Conservation (phyloP, 163 green algal species). For the Chlamydomonas reinhardtii region DNA sequence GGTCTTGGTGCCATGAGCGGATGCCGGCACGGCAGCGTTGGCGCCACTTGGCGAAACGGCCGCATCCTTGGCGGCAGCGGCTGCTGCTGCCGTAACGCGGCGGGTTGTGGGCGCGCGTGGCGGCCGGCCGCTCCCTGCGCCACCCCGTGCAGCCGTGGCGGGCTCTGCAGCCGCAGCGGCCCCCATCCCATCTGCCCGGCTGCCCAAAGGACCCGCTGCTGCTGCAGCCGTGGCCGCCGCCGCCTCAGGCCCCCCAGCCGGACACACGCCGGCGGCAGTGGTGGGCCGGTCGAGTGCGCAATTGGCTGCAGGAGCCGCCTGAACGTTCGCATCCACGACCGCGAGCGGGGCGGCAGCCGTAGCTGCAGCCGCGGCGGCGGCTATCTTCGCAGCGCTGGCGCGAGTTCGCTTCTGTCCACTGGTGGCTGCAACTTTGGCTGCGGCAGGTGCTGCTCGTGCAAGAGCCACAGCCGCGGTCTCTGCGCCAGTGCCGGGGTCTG, state of each 20-base stretch:
- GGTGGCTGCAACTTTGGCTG: not conserved
- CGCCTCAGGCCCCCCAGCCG: too few species aligned
- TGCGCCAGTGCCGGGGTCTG: not conserved
- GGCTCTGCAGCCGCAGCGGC: not conserved
- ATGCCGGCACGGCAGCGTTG: too few species aligned
- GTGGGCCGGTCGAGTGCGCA: not conserved
- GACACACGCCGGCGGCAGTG: too few species aligned
- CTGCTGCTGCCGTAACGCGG: too few species aligned
- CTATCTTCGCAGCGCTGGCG: not conserved
- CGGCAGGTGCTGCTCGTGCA: not conserved
- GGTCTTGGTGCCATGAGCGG: too few species aligned
- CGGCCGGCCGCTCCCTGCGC: not conserved
- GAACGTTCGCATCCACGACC: not conserved
- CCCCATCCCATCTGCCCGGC: not conserved
- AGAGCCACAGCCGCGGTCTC: not conserved
- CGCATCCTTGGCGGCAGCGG: too few species aligned
- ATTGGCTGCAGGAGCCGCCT: too few species aligned
- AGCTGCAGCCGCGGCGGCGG: not conserved
- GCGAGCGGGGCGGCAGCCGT: not conserved
- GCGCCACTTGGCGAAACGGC: too few species aligned
- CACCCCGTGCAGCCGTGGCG: not conserved
- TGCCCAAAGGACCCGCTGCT: too few species aligned
- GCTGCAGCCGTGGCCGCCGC: too few species aligned
- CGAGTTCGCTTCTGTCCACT: constrained; percentile 18
- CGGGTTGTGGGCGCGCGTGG: not conserved